Evolutionary conservation across 1,139 yeast species (phyloP), one percentile per base, ranked within the genome.

Genomic region (Spencermartinsiella ligniputridi): DNA sequence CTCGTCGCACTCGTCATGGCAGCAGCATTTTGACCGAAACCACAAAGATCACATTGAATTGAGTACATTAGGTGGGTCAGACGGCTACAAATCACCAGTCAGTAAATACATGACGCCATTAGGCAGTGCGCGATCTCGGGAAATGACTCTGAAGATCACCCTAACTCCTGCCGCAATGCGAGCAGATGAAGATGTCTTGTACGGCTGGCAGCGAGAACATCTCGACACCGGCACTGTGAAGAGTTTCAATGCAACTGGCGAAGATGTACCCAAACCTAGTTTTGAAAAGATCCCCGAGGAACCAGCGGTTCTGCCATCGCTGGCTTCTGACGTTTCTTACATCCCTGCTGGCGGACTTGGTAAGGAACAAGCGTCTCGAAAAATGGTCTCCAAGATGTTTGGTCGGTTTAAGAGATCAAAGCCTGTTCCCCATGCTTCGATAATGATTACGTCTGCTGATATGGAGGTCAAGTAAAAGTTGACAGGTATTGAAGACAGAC

Each of bases 21-120:
- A 32, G 22, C 22, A 27, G 32, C 32, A 27, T n/a, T 8, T 18
- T 22, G 33, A 4, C 3, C 5, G 20, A 24, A 37, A 24, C 13
- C 30, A 37, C 8, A 21, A 12, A 11, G 19, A 13, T 24, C 40
- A 15, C 13, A 37, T 27, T 15, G 32, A 27, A 19, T 20, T 16
- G 17, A 32, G 22, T 33, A 40, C 15, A 20, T 33, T 22, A 20
- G 41, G 3, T 25, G 32, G 35, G 13, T 11, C 36, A 30, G 35
- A 17, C 24, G 40, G 20, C 12, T 37, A 16, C 15, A 18, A 30
- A 6, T 15, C 40, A 8, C 25, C 41, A 4, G 18, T 16, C 16
- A 18, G 92, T 35, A 76, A 66, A 54, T 79, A 81, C 56, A 53
- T 56, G 47, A 74, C 78, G 39, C 83, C 81, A 57, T 84, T 90